Base-by-base conservation (phyloP, 2,329 filamentous ascomycete species). In the Cercospora sesami region DNA sequence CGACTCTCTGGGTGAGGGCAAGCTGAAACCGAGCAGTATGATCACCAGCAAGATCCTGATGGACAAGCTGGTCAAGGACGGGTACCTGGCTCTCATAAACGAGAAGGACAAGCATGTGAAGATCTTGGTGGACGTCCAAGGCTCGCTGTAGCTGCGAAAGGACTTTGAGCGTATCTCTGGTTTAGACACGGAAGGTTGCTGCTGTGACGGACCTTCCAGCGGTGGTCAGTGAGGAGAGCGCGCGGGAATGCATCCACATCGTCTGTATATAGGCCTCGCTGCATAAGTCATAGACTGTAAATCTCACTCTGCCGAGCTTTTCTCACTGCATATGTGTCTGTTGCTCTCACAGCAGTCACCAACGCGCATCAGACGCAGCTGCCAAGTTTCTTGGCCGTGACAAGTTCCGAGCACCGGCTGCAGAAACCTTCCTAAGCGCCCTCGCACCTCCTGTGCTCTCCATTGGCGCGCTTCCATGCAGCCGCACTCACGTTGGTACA, bases 31-130 rank as follows among this genome's bases (percentile, higher is more conserved):
- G 0, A 80, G 80, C 12, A 78, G 79, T 31, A 89, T 90, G 88
- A 88, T 90, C 51, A 90, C 87, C 0, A 81, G 83, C 60, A 86
- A 81, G 73, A 86, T 90, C 51, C 76, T 79, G 60, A 78, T 90
- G 48, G 83, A 86, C 21, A 80, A 86, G 18, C 77, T 89, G 10
- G 85, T 88, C 0, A 82, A 88, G 36, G 81, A 85, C 42, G 88
- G 86, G 0, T 86, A 89, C 70, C 81, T 84, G 65, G 81, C 85
- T 1, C 77, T 90, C 64, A 84, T 89, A 36, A 78, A 85, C 6
- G 83, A 89, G 69, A 88, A 87, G 73, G 86, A 89, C 57, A 85
- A 83, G 63, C 86, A 89, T 72, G 86, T 89, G 30, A 90, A 90
- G 78, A 86, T 90, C 31, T 71, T 90, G 57, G 85, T 90, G 1